Conservation (phyloP, 345 rosid species). For the Brassica carinata region DNA sequence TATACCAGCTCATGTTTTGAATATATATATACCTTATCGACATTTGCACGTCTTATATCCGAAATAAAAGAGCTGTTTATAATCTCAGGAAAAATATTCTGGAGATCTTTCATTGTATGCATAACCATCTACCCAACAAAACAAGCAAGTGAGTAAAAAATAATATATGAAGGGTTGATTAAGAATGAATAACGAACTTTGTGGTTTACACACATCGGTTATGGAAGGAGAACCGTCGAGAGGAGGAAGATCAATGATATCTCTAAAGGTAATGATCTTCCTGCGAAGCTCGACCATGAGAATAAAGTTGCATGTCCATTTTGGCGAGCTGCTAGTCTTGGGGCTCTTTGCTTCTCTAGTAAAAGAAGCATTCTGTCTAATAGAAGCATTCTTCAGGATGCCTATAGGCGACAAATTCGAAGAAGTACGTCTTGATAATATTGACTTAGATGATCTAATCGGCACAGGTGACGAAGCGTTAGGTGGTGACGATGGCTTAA, state of each 20-base stretch:
- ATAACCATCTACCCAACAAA: slow-evolving; percentile 53
- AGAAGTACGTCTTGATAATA: slow-evolving; percentile 36
- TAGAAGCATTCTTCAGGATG: slow-evolving; percentile 27
- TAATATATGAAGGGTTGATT: not conserved
- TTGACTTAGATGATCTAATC: slow-evolving; percentile 38
- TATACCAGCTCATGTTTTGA: not conserved
- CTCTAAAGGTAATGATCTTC: slow-evolving; percentile 67
- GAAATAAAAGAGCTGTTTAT: slow-evolving; percentile 45
- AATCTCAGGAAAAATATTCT: slow-evolving; percentile 63
- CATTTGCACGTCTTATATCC: slow-evolving; percentile 49
- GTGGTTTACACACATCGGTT: slow-evolving; percentile 46
- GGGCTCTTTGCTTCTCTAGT: slow-evolving; percentile 37
- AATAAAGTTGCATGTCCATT: slow-evolving; percentile 44
- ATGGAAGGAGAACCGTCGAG: slow-evolving; percentile 51
- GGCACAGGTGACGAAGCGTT: slow-evolving; percentile 31
- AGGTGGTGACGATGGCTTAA: slow-evolving; percentile 32
- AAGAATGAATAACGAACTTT: not conserved
- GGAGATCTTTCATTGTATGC: slow-evolving; percentile 71
- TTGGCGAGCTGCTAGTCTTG: slow-evolving; percentile 41
- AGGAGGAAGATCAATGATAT: slow-evolving; percentile 66
- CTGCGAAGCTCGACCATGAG: slow-evolving; percentile 69
- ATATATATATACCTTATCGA: slow-evolving; percentile 51
- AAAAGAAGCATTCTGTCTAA: slow-evolving; percentile 23
- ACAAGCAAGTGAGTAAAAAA: slow-evolving; percentile 6
- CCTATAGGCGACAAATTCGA: slow-evolving; percentile 20